Evolutionary conservation across 257 asterid genomes (phyloP).

Genomic region (Cordia subcordata): DNA sequence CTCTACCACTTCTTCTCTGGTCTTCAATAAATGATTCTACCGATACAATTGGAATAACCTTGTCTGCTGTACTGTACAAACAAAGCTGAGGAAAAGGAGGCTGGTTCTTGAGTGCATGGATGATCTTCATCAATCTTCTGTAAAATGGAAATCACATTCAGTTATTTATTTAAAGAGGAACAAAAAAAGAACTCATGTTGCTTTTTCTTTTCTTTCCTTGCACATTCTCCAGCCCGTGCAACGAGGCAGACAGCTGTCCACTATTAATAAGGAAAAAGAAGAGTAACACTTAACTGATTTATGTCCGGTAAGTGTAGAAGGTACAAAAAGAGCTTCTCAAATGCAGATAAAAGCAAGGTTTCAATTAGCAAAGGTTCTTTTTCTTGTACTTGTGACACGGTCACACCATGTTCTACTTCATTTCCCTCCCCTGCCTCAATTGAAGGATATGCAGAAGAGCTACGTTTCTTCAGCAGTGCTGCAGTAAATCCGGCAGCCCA

Average conservation of each 20-base stretch:
- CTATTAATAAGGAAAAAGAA: background rate
- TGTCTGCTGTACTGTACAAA: constrained; percentile 73
- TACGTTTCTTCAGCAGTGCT: constrained; percentile 68
- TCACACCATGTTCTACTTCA: constrained; percentile 21
- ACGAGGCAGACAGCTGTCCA: background rate
- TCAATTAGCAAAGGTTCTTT: constrained; percentile 42
- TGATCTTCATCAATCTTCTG: constrained; percentile 59
- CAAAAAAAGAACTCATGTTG: background rate
- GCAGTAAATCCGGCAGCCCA: constrained; percentile 98
- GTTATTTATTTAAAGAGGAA: no score
- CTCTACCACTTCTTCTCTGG: constrained; percentile 50
- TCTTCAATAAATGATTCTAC: constrained; percentile 58
- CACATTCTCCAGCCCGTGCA: no score
- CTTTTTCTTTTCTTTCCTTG: background rate
- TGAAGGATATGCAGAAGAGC: constrained; percentile 48
- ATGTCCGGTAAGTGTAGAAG: constrained; percentile 54
- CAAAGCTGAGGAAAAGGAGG: constrained; percentile 85
- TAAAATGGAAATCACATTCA: constrained; percentile 1
- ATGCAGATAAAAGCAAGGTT: constrained; percentile 41
- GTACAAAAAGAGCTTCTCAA: constrained; percentile 66
- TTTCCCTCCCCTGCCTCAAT: constrained; percentile 32
- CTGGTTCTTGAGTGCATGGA: constrained; percentile 47
- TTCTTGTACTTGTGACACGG: constrained; percentile 25
- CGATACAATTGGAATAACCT: constrained; percentile 62
- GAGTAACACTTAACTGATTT: constrained; percentile 43